These are phyloP conservation scores for Tuctoria greenei DNA, from an alignment of 176 grass and related monocot genomes.

Conservation along the genomic window DNA sequence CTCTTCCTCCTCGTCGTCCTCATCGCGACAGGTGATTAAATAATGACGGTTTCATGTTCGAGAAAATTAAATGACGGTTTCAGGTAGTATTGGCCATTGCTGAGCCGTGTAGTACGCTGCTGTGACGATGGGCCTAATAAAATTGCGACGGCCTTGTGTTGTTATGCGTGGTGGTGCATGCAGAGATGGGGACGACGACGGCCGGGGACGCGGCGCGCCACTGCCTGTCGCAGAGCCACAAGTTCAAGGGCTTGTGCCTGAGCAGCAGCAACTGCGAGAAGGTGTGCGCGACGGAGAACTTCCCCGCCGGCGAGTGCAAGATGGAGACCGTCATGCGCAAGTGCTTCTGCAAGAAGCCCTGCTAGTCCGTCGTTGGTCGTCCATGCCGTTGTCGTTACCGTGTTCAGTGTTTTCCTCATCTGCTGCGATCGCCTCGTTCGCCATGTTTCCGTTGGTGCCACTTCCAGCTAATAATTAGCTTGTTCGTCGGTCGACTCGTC, in stretches of 20 bases:
- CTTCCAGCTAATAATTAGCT: too few relatives aligned
- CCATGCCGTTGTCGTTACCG: not conserved
- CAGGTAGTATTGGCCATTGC: not conserved
- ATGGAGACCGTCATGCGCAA: not conserved
- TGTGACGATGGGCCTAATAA: not conserved
- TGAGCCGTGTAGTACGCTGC: not conserved
- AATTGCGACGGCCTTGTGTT: not conserved
- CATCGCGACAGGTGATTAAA: not conserved
- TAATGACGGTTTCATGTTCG: too few relatives aligned
- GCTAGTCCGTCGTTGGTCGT: not conserved
- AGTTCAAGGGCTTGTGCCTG: slow-evolving; percentile 6
- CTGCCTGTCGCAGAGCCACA: not conserved
- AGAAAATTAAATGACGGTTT: not conserved
- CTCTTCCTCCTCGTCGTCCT: slow-evolving; percentile 1
- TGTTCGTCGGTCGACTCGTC: too few relatives aligned
- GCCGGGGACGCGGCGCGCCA: not conserved
- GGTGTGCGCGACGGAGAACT: not conserved
- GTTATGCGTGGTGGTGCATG: not conserved
- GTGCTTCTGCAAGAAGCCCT: slow-evolving; percentile 22
- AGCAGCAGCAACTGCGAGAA: not conserved
- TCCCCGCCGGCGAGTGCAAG: slow-evolving; percentile 5
- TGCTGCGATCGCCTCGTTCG: too few relatives aligned
- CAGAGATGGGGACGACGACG: not conserved
- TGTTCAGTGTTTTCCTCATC: not conserved
- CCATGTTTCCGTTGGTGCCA: too few relatives aligned